These are phyloP conservation scores for Hypoxylon subgilvum DNA, from an alignment of 495 filamentous ascomycete genomes.

Conservation along the genomic window DNA sequence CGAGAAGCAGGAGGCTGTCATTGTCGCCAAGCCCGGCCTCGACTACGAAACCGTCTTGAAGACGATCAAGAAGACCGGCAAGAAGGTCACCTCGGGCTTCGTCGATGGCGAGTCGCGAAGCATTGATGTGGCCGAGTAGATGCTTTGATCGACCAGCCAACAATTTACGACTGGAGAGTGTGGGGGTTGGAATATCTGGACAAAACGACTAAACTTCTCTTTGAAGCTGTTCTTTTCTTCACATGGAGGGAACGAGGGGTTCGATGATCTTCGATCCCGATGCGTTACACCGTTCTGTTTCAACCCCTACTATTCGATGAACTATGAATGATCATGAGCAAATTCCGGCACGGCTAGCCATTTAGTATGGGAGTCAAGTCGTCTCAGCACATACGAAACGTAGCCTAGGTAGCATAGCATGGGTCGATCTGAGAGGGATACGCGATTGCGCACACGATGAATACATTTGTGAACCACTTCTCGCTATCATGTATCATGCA, in stretches of 20 bases:
- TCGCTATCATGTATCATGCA: too few relatives aligned
- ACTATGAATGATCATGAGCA: conserved; percentile 4
- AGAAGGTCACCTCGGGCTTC: conserved; percentile 79
- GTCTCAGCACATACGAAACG: too few relatives aligned
- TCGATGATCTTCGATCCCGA: neutral
- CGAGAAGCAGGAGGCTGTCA: conserved; percentile 76
- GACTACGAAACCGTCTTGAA: conserved; percentile 80
- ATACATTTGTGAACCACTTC: conserved; percentile 1
- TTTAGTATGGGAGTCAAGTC: too few relatives aligned
- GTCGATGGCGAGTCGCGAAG: conserved; percentile 58
- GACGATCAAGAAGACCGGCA: conserved; percentile 94
- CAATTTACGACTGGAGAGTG: neutral
- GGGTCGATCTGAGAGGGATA: conserved; percentile 8
- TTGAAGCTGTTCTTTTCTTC: neutral
- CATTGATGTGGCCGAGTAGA: conserved; percentile 50
- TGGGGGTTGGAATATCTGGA: neutral
- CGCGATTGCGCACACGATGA: conserved; percentile 11
- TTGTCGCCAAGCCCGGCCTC: conserved; percentile 68
- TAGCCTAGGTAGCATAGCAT: conserved; percentile 10
- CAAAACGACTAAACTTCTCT: too few relatives aligned
- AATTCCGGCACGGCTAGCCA: too few relatives aligned
- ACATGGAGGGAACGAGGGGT: too few relatives aligned
- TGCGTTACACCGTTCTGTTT: conserved; percentile 1
- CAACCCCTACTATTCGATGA: neutral
- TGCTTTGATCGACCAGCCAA: neutral